These are phyloP conservation scores for Trypanosoma melophagium DNA, from an alignment of 208 protist species.

Conservation along the genomic window DNA sequence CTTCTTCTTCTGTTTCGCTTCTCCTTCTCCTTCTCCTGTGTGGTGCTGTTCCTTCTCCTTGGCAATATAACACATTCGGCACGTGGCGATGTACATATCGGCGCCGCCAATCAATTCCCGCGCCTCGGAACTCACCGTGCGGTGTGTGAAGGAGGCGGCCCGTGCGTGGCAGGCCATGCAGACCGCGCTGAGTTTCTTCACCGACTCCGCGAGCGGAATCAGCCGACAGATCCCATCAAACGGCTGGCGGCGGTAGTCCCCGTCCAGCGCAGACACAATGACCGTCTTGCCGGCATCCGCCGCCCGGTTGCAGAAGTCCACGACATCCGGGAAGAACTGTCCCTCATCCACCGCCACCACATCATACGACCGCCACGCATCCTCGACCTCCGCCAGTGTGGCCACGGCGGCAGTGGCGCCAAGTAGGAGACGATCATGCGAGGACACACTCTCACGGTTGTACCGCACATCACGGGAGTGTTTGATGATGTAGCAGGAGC, in stretches of 20 bases:
- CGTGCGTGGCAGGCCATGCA: constrained; percentile 86
- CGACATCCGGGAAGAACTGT: constrained; percentile 94
- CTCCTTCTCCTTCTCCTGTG: no score
- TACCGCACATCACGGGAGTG: constrained; percentile 90
- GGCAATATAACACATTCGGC: constrained; percentile 77
- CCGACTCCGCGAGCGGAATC: constrained; percentile 81
- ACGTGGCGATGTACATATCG: constrained; percentile 94
- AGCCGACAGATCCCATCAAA: constrained; percentile 88
- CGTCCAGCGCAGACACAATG: constrained; percentile 93
- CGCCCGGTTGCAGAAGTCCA: constrained; percentile 76
- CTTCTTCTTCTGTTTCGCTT: not conserved
- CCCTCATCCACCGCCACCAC: constrained; percentile 93
- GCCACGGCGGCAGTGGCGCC: constrained; percentile 63
- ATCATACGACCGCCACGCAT: constrained; percentile 71
- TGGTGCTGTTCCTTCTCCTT: constrained; percentile 3
- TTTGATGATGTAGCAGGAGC: constrained; percentile 91
- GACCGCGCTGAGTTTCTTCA: constrained; percentile 92
- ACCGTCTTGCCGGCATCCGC: constrained; percentile 92
- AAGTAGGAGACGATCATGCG: constrained; percentile 77
- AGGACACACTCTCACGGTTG: constrained; percentile 67
- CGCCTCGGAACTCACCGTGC: constrained; percentile 58
- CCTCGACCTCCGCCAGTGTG: constrained; percentile 54
- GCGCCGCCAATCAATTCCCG: constrained; percentile 92
- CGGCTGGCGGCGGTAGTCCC: constrained; percentile 89
- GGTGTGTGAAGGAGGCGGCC: constrained; percentile 85